A percentile compares a stretch with the other conserved stretches of the same genome.
Evolutionary conservation across 108 stramenopile species (phyloP).

Genomic region (Cylindrotheca fusiformis): DNA sequence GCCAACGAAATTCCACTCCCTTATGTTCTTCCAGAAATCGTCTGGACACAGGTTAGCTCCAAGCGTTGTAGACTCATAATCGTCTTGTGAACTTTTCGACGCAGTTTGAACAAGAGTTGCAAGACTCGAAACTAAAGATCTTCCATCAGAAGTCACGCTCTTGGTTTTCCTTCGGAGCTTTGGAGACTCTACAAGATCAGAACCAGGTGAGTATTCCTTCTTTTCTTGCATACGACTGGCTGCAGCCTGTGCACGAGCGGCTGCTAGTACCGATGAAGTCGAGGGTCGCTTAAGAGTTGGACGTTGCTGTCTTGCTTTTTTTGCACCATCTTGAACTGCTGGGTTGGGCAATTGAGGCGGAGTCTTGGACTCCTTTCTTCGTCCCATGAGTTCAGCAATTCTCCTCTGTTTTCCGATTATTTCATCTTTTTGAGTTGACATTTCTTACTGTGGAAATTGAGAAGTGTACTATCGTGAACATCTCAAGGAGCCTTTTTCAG

Average conservation of each 20-base stretch:
- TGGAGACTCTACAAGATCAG: conserved; percentile 2
- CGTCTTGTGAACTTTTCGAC: conserved; percentile 8
- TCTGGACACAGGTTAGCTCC: conserved; percentile 37
- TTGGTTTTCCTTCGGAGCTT: conserved; percentile 2
- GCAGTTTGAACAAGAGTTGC: conserved; percentile 16
- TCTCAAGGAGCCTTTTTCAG: too few relatives aligned
- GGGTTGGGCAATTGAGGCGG: neutral
- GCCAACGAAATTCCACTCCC: conserved; percentile 76
- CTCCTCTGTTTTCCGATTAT: neutral
- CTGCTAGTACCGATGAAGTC: conserved; percentile 21
- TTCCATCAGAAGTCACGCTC: too few relatives aligned
- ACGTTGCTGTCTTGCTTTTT: neutral
- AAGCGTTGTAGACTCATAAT: conserved; percentile 3
- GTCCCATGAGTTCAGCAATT: neutral
- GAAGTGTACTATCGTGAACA: too few relatives aligned
- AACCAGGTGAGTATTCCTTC: neutral
- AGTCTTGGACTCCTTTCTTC: neutral
- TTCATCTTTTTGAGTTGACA: too few relatives aligned
- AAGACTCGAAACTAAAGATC: conserved; percentile 12
- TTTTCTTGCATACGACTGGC: neutral
- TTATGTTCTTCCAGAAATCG: conserved; percentile 79
- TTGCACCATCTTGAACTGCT: neutral
- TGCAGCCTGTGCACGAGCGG: conserved; percentile 25
- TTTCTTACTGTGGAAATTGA: too few relatives aligned
- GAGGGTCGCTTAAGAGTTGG: conserved; percentile 23